Base-by-base conservation (phyloP, 768 basidiomycete species). In the Pulveroboletus ravenelii region DNA sequence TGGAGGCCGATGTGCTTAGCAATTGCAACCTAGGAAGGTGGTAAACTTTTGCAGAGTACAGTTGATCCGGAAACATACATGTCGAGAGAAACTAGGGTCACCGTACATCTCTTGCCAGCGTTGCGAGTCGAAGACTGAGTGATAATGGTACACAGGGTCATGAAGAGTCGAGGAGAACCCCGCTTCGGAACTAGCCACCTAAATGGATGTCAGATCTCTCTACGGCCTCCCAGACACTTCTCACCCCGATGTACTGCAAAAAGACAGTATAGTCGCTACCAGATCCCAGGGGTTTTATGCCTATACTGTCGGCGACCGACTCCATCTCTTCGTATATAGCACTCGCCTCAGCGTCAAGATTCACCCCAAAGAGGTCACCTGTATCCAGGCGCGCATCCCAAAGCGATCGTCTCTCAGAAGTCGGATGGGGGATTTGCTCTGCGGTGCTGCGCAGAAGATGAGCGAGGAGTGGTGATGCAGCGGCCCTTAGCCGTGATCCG, bases 261-360 rank as follows among this genome's bases (percentile, higher is more conserved):
- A 97, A 96, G 10, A 91, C 86, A 0, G 94, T 96, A 58, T 78
- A 97, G 67, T 97, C 95, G 51, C 89, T 91, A 23, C 91, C 91
- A 45, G 85, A 88, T 36, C 91, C 91, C n/a, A 93, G 70, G 14
- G 88, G 78, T 0, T 37, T 35, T 32, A 93, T 67, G 17, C 76
- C 78, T 3, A 68, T 61, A 10, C 70, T 64, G 25, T 70, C 62
- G 27, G 65, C 63, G 4, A 64, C 54, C 2, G 60, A 62, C 38
- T 51, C 38, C 41, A 39, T 54, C 45, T 64, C 62, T 40, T 68
- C 47, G 40, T 69, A 56, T 53, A 65, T 51, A 25, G 56, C 55
- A 4, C 58, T 29, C 4, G 67, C 65, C 41, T 68, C 71, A 18
- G 48, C 41, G 20, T 71, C 66, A 38, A 68, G 40, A 37, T 59